Conservation (phyloP, 768 basidiomycete genomes). For the Auriculariales sp. region DNA sequence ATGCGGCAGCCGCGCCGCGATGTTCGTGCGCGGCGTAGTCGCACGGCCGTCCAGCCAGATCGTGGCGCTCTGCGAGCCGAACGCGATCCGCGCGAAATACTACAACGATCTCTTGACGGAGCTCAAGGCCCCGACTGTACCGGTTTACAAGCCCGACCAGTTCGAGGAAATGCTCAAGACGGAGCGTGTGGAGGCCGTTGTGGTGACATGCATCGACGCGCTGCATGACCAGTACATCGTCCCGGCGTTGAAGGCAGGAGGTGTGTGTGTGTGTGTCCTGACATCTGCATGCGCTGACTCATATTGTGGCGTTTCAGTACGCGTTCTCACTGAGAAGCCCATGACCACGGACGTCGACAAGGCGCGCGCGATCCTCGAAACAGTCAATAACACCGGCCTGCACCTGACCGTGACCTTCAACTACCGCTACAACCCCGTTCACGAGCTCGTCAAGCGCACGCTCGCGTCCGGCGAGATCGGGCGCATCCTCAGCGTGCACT, state of each 20-base stretch:
- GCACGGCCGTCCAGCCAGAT: slow-evolving; percentile 25
- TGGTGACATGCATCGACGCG: slow-evolving; percentile 35
- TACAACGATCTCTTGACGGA: slow-evolving; percentile 27
- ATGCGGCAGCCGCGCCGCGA: slow-evolving; percentile 26
- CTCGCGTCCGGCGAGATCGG: slow-evolving; percentile 33
- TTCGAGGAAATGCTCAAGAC: slow-evolving; percentile 31
- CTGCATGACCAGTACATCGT: slow-evolving; percentile 34
- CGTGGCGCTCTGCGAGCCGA: slow-evolving; percentile 34
- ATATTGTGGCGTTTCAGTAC: slow-evolving; percentile 15
- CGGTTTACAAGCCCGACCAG: slow-evolving; percentile 25
- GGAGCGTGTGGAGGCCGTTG: slow-evolving; percentile 30
- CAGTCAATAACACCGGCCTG: slow-evolving; percentile 26
- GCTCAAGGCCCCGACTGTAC: slow-evolving; percentile 23
- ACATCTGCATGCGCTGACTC: background rate
- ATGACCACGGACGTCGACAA: slow-evolving; percentile 38
- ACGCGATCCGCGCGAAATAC: slow-evolving; percentile 27
- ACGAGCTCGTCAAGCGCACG: slow-evolving; percentile 33
- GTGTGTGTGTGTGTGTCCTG: slow-evolving; percentile 12
- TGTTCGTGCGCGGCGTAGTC: slow-evolving; percentile 33
- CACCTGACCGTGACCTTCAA: slow-evolving; percentile 30
- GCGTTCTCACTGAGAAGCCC: slow-evolving; percentile 38
- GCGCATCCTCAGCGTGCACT: slow-evolving; percentile 33
- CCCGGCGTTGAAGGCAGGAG: slow-evolving; percentile 26
- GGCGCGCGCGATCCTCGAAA: slow-evolving; percentile 28
- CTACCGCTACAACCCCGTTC: slow-evolving; percentile 33